Evolutionary conservation across 148 eudicot species (phyloP).

Genomic region (Tetragonia tetragonoides): DNA sequence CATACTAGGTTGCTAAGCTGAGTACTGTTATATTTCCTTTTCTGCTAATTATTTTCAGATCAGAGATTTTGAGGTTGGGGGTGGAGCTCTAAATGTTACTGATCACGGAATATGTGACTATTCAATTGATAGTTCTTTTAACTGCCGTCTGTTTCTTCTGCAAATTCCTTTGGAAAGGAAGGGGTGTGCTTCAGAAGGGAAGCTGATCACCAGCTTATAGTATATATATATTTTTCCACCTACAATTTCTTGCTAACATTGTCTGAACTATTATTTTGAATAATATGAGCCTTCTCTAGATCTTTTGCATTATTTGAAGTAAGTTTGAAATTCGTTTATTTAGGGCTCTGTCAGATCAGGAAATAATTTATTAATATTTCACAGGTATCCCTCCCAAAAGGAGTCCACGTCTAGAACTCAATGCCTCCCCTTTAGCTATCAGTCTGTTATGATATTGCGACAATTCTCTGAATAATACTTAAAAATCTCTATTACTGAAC

Average conservation of each 20-base stretch:
- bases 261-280: not conserved
- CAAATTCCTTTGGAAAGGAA: not conserved
- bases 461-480: not conserved
- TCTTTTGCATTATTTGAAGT: conserved; percentile 1
- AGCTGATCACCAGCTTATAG: not conserved
- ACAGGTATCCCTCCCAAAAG: not conserved
- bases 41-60: not conserved
- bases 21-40: not conserved
- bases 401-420: not conserved
- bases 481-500: not conserved
- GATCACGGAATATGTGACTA: too few relatives aligned
- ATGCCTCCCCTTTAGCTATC: conserved; percentile 1
- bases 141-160: not conserved
- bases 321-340: not conserved
- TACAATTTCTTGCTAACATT: not conserved
- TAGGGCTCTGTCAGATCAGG: not conserved
- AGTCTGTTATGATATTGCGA: not conserved
- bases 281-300: not conserved
- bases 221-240: not conserved
- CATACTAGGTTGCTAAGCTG: not conserved
- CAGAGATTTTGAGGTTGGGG: not conserved
- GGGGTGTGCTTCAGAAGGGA: not conserved
- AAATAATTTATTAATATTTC: not conserved
- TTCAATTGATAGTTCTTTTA: not conserved
- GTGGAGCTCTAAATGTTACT: not conserved